A percentile compares a stretch with the other conserved stretches of the same genome.
phyloP scores from a whole-genome alignment of 1,139 yeast species.

The Suhomyces maxii region DNA sequence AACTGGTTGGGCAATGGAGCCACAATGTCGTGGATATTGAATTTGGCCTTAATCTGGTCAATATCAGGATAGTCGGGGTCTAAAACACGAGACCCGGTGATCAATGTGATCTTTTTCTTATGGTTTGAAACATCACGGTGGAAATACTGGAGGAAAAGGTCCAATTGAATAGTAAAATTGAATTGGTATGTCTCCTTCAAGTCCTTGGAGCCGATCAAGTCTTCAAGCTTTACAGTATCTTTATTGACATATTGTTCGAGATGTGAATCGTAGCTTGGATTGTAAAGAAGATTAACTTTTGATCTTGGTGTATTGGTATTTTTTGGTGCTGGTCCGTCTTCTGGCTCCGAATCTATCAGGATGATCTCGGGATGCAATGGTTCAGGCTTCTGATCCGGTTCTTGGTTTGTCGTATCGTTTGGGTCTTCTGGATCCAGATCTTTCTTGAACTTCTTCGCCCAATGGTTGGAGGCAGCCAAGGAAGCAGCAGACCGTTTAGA shows the following conservation, averaged over 20 bases:
- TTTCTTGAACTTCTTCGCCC: conserved; percentile 14
- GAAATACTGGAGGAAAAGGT: conserved; percentile 36
- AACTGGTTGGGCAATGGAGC: conserved; percentile 36
- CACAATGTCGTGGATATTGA: conserved; percentile 30
- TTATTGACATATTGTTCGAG: conserved; percentile 18
- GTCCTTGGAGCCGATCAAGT: conserved; percentile 14
- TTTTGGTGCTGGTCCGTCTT: background rate
- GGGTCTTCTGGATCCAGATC: conserved; percentile 6
- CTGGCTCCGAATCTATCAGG: conserved; percentile 3
- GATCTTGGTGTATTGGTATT: conserved; percentile 12
- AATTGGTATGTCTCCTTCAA: conserved; percentile 48
- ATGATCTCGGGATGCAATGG: background rate
- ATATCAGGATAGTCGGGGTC: conserved; percentile 15
- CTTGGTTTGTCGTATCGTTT: background rate
- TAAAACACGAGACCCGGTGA: conserved; percentile 30
- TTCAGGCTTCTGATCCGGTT: background rate
- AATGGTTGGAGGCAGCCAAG: conserved; percentile 27
- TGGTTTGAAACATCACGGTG: conserved; percentile 25
- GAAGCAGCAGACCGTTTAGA: conserved; percentile 26
- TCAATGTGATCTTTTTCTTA: conserved; percentile 28
- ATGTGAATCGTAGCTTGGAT: conserved; percentile 23
- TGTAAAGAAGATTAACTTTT: conserved; percentile 26
- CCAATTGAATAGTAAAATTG: conserved; percentile 48
- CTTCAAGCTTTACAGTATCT: conserved; percentile 26
- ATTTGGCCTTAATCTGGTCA: conserved; percentile 16